Evolutionary conservation across 768 basidiomycete genomes (phyloP).

Genomic region (Tylopilus felleus): DNA sequence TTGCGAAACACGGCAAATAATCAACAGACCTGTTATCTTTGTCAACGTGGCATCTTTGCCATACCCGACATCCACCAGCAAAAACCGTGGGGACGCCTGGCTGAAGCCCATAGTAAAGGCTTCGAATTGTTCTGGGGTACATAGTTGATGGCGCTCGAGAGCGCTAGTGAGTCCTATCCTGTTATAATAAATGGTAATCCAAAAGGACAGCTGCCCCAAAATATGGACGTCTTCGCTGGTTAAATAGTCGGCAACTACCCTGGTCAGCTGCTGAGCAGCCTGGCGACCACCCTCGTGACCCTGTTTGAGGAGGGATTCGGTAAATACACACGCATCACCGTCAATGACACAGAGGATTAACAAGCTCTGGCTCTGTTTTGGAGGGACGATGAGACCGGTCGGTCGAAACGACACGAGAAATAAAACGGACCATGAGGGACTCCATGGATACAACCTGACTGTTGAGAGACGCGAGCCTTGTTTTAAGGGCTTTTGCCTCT

Average conservation of each 20-base stretch:
- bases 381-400: conserved; percentile 1
- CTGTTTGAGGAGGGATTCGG: conserved; percentile 52
- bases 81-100: conserved; percentile 69
- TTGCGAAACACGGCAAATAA: background rate
- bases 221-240: conserved; percentile 57
- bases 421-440: conserved; percentile 40
- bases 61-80: conserved; percentile 64
- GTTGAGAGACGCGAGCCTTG: conserved; percentile 61
- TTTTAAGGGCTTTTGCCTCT: conserved; percentile 64
- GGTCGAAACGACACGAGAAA: background rate
- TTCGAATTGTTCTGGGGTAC: conserved; percentile 63
- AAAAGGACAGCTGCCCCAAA: conserved; percentile 67
- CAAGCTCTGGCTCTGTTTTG: conserved; percentile 53
- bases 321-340: conserved; percentile 68
- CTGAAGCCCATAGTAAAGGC: conserved; percentile 72
- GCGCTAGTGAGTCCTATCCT: conserved; percentile 50
- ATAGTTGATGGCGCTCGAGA: conserved; percentile 51
- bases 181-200: conserved; percentile 72
- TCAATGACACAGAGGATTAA: conserved; percentile 75
- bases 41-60: conserved; percentile 57
- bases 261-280: conserved; percentile 61
- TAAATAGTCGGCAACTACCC: conserved; percentile 65
- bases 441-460: conserved; percentile 59
- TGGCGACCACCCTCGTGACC: conserved; percentile 64
- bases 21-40: conserved; percentile 64